Evolutionary conservation across 495 filamentous ascomycete species (phyloP), one percentile per base, ranked within the genome.

Genomic region (Filosporella fistucella): DNA sequence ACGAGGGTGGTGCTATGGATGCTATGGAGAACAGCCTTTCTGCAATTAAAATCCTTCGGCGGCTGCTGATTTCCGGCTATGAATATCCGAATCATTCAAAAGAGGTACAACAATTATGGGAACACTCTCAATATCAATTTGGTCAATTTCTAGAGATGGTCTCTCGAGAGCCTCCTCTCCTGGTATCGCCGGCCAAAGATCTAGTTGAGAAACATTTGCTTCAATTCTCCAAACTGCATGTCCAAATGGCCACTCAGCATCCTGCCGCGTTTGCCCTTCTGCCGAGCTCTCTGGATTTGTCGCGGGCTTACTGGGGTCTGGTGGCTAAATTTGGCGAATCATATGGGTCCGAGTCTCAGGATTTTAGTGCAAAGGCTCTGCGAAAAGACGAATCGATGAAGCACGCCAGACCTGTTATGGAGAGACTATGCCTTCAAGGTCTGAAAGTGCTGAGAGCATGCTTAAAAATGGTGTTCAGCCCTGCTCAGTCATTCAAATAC

Each of bases 191-290:
- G 0, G 71, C 67, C 12, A 63, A 68, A 41, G 68, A 68, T 20
- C 52, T 82, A 23, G 66, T 94, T n/a, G 85, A 87, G 52, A 90
- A 90, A 56, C 91, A 96, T 51, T 68, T 94, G 7, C 59, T 94
- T 40, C 91, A 96, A 60, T 81, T 96, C 37, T 81, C 91, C 10
- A 97, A 98, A 66, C 71, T 97, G 8, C 91, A 96, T 63, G 70
- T 93, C 18, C 81, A 89, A 32, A 91, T 96, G 84, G 78, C 84
- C 4, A 72, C 72, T 40, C 61, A 65, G 10, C 88, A 91, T 58
- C 83, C 89, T 9, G 81, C 82, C 4, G 83, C 86, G 22, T 97
- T 95, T 66, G 82, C 83, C 0, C 64, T 86, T 11, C 74, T 98
- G 5, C 86, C 89, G 2, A 79, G 86, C 50, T 88, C 88, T 24